Conservation (phyloP, 345 rosid species). For the Xanthoceras sorbifolium region DNA sequence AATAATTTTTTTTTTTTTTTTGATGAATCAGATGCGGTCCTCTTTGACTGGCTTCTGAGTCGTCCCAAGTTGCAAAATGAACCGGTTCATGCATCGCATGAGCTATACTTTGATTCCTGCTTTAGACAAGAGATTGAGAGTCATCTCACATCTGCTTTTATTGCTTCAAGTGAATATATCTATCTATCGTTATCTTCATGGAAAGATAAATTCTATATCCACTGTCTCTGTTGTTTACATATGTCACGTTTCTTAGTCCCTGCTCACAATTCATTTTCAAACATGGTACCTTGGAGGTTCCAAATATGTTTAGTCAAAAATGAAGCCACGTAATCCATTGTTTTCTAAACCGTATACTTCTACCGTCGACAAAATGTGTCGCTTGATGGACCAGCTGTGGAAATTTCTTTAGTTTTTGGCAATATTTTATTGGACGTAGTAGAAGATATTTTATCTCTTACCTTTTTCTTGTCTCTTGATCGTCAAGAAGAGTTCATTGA, state of each 20-base stretch:
- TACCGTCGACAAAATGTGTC: too few relatives aligned
- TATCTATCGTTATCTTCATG: background rate
- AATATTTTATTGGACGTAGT: background rate
- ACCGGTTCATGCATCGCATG: background rate
- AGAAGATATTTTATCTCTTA: background rate
- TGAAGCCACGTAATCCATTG: too few relatives aligned
- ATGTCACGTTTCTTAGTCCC: too few relatives aligned
- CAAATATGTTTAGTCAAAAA: too few relatives aligned
- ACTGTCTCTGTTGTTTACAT: too few relatives aligned
- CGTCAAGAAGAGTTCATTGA: constrained; percentile 18
- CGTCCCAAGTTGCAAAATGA: background rate
- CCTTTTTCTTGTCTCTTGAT: background rate
- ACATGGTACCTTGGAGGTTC: too few relatives aligned
- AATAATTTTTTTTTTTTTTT: too few relatives aligned
- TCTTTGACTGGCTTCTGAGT: background rate
- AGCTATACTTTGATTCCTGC: background rate
- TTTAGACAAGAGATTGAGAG: background rate
- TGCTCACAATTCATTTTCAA: too few relatives aligned
- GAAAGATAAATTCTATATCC: too few relatives aligned
- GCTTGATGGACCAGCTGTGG: too few relatives aligned
- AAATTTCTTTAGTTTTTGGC: too few relatives aligned
- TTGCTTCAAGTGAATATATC: background rate
- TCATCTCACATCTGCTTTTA: background rate
- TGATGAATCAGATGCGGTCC: background rate
- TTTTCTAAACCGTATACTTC: too few relatives aligned